phyloP scores from a whole-genome alignment of 805 yeast genomes.

The Kodamaea leandrae region DNA sequence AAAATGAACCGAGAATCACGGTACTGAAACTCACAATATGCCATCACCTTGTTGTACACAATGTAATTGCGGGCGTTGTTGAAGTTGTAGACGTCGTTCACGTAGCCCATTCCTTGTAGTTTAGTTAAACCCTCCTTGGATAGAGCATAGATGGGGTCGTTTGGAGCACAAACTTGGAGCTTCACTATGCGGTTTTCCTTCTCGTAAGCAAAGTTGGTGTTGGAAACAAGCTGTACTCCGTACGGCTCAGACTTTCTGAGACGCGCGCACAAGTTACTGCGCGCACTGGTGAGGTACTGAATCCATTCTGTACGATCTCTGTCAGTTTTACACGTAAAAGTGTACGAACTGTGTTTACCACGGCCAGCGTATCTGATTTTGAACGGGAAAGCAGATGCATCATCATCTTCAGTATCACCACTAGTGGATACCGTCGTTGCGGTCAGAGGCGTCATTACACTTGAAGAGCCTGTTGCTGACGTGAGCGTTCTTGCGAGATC shows the following conservation, averaged over 20 bases:
- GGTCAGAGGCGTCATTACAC: neutral
- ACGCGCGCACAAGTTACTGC: constrained; percentile 32
- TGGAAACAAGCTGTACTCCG: constrained; percentile 50
- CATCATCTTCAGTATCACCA: constrained; percentile 22
- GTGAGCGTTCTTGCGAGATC: constrained; percentile 3
- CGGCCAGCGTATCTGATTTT: constrained; percentile 55
- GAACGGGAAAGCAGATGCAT: constrained; percentile 40
- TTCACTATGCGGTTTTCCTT: constrained; percentile 47
- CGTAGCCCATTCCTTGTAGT: constrained; percentile 22
- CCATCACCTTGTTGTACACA: constrained; percentile 37
- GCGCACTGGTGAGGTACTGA: constrained; percentile 47
- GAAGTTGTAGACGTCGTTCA: constrained; percentile 25
- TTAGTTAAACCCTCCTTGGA: constrained; percentile 21
- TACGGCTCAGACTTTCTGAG: constrained; percentile 50
- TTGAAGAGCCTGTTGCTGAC: neutral
- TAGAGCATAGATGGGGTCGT: constrained; percentile 48
- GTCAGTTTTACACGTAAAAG: constrained; percentile 46
- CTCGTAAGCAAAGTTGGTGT: constrained; percentile 64
- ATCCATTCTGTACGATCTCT: constrained; percentile 62
- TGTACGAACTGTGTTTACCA: constrained; percentile 53
- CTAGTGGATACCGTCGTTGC: neutral
- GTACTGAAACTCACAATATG: constrained; percentile 46
- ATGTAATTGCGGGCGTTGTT: constrained; percentile 21
- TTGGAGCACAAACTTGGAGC: constrained; percentile 50
- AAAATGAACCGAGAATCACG: constrained; percentile 47